These are phyloP conservation scores for Sugiyamaella pinicola DNA, from an alignment of 1,139 yeast species.

Conservation along the genomic window DNA sequence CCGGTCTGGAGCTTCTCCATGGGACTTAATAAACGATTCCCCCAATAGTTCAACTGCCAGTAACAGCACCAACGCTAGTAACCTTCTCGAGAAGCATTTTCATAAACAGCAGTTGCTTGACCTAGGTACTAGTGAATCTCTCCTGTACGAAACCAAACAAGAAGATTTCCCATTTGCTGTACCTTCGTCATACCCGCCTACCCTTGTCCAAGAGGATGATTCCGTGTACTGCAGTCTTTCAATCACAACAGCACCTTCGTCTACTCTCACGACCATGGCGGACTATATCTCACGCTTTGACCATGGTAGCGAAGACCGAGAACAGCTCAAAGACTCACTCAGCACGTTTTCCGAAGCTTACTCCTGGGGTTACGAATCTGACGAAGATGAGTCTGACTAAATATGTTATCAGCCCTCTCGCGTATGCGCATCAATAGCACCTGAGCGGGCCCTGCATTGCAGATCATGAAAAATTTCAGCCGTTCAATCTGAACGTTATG, in stretches of 20 bases:
- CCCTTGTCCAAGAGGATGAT: conserved; percentile 28
- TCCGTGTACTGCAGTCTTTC: conserved; percentile 47
- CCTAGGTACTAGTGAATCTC: conserved; percentile 30
- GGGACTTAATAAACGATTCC: conserved; percentile 19
- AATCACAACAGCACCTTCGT: conserved; percentile 51
- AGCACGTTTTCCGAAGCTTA: conserved; percentile 55
- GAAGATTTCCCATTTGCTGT: conserved; percentile 25
- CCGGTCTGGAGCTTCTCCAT: conserved; percentile 20
- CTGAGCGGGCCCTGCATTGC: conserved; percentile 5
- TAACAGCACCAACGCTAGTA: conserved; percentile 1
- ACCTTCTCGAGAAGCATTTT: conserved; percentile 28
- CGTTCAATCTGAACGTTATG: background rate
- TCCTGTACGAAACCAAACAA: conserved; percentile 14
- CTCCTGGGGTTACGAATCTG: conserved; percentile 59
- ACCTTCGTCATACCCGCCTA: conserved; percentile 33
- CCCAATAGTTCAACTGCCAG: background rate
- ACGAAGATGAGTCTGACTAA: conserved; percentile 29
- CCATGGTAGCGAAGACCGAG: conserved; percentile 55
- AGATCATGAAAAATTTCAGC: conserved; percentile 18
- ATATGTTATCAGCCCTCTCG: background rate
- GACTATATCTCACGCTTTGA: conserved; percentile 49
- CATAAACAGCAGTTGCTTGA: conserved; percentile 23
- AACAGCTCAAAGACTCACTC: conserved; percentile 62
- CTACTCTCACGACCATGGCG: conserved; percentile 52
- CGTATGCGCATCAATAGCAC: too few species aligned